Percentiles rank a stretch among this genome's conserved stretches.
phyloP scores from a whole-genome alignment of 306 rosid genomes.

The Gastrolobium villosum region DNA sequence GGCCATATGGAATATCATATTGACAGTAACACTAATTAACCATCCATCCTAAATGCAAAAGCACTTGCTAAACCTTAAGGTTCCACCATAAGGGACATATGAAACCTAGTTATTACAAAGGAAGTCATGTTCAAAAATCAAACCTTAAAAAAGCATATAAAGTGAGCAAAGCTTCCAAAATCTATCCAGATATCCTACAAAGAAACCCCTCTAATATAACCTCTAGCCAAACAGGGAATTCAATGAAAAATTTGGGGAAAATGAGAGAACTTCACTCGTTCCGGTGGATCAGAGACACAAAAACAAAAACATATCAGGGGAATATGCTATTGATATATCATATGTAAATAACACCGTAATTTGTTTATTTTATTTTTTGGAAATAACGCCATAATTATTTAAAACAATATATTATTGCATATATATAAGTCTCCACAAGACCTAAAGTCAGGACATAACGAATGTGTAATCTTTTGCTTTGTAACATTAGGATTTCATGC shows the following conservation, averaged over 20 bases:
- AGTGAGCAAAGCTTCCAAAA: neutral
- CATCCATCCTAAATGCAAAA: slow-evolving; percentile 17
- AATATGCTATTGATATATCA: neutral
- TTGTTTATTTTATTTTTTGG: no score
- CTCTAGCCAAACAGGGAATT: slow-evolving; percentile 10
- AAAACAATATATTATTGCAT: neutral
- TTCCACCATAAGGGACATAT: neutral
- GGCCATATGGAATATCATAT: neutral
- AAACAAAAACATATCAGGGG: neutral
- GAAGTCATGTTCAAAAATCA: slow-evolving; percentile 22
- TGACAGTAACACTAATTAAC: slow-evolving; percentile 13
- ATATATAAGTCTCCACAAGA: neutral
- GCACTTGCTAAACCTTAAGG: neutral
- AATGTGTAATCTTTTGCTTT: neutral
- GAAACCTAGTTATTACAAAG: neutral
- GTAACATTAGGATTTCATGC: neutral
- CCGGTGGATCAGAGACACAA: neutral
- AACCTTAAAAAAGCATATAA: neutral
- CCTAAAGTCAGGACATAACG: neutral
- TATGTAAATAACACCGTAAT: neutral
- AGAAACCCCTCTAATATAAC: neutral
- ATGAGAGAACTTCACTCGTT: slow-evolving; percentile 4
- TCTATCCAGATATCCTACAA: neutral
- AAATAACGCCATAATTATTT: no score
- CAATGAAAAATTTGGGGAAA: neutral